phyloP scores from a whole-genome alignment of 148 eudicot genomes.

The Vaccinium darrowii region DNA sequence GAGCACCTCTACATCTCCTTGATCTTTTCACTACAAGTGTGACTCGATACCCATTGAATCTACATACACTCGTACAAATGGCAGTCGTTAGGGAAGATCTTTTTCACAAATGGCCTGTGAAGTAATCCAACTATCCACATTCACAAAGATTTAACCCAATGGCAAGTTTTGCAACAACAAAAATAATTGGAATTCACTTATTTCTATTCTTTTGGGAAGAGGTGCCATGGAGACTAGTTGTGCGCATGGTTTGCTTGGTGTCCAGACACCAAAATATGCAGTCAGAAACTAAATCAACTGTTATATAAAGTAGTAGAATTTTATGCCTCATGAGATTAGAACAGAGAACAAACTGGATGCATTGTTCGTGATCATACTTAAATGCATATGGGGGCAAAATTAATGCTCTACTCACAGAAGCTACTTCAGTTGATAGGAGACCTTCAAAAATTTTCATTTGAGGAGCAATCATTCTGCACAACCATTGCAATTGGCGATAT shows the following conservation, averaged over 20 bases:
- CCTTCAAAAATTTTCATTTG: constrained; percentile 74
- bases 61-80: too few species aligned
- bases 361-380: background rate
- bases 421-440: constrained; percentile 55
- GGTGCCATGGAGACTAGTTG: too few species aligned
- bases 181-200: background rate
- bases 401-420: constrained; percentile 41
- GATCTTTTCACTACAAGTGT: background rate
- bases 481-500: background rate
- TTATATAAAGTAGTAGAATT: background rate
- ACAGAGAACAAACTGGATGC: background rate
- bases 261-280: too few species aligned
- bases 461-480: constrained; percentile 70
- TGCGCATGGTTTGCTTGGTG: too few species aligned
- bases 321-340: background rate
- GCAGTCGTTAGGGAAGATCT: background rate
- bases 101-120: background rate
- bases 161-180: background rate
- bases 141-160: background rate
- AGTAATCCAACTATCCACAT: background rate
- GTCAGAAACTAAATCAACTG: background rate
- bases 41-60: too few species aligned
- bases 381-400: background rate
- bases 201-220: background rate
- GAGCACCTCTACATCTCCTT: background rate